Base-by-base conservation (phyloP, 2,329 filamentous ascomycete genomes). In the Fusarium foetens region DNA sequence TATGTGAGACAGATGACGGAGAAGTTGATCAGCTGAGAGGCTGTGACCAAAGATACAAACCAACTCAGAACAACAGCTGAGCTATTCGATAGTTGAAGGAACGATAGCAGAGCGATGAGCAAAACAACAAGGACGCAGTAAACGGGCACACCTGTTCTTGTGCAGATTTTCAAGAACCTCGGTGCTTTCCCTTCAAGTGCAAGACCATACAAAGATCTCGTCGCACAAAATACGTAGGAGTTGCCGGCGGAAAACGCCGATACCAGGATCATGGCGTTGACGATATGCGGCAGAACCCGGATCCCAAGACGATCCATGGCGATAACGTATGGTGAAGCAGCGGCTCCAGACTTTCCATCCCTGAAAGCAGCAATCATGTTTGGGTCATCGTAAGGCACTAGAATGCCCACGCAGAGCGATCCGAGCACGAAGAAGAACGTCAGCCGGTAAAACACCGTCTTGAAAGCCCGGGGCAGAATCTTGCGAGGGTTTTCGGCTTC, bases 371-470 rank as follows among this genome's bases (percentile, higher is more conserved):
- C 86, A 5, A 82, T 86, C 74, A 95, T 82, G 45, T 89, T 87
- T 3, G 83, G 73, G 73, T 94, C 91, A 66, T 94, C 86, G 79
- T 92, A 91, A 3, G 93, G 87, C 41, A 95, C 89, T 27, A 93
- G 79, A 54, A 94, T 91, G 13, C 92, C 92, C 8, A 94, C 90
- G 25, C 88, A 89, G 5, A 96, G 85, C 1, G 92, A 90, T 4
- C 93, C 93, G 4, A 94, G 86, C 42, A 94, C 87, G 81, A 94
- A 95, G 80, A 95, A 95, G 4, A 88, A 83, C 0, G 91, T 91
- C 36, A 95, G 83, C 36, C 93, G 91, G 80, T 93, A 94, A 80
- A 95, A 94, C 3, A 95, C 92, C 53, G 91, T 90, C 67, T 94
- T 94, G 81, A 90, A 94, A 3, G 93, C 93, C 43, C 88, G 89